Conservation (phyloP, 164 flowering plant species). For the Annona cherimola region DNA sequence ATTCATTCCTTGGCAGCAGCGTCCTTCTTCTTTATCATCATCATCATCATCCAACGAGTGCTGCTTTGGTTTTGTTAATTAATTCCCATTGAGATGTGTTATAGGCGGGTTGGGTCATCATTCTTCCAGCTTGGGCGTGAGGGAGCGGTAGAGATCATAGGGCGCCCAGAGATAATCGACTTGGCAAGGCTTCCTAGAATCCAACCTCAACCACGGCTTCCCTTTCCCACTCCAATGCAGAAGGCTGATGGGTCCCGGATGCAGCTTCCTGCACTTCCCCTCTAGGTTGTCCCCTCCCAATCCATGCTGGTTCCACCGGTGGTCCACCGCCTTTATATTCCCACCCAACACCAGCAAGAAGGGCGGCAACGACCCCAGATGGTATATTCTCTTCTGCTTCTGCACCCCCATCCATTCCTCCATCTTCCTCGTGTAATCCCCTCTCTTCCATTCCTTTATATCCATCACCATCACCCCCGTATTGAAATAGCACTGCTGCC, state of each 20-base stretch:
- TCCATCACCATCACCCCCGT: constrained; percentile 74
- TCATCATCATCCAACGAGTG: no score
- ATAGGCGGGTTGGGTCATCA: constrained; percentile 19
- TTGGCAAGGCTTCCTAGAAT: constrained; percentile 45
- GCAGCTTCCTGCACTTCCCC: constrained; percentile 52
- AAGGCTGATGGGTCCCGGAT: constrained; percentile 53
- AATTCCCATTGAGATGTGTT: no score
- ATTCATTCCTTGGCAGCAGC: no score
- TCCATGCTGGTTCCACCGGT: constrained; percentile 64
- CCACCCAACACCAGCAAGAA: constrained; percentile 49
- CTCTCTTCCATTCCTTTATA: constrained; percentile 56
- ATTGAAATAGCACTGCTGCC: constrained; percentile 59
- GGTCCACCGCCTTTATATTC: constrained; percentile 42
- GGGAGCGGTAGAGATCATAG: constrained; percentile 43
- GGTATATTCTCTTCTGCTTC: constrained; percentile 47
- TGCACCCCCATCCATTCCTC: constrained; percentile 73
- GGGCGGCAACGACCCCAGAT: constrained; percentile 52
- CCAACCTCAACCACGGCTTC: constrained; percentile 56
- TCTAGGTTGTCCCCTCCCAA: constrained; percentile 56
- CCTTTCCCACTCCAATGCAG: constrained; percentile 65
- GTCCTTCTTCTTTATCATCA: no score
- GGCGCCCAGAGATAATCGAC: constrained; percentile 54
- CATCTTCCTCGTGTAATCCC: constrained; percentile 42
- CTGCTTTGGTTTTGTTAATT: no score
- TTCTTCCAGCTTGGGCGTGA: constrained; percentile 29